Evolutionary conservation across 352 stramenopile species (phyloP).

Genomic region (Bremia lactucae): DNA sequence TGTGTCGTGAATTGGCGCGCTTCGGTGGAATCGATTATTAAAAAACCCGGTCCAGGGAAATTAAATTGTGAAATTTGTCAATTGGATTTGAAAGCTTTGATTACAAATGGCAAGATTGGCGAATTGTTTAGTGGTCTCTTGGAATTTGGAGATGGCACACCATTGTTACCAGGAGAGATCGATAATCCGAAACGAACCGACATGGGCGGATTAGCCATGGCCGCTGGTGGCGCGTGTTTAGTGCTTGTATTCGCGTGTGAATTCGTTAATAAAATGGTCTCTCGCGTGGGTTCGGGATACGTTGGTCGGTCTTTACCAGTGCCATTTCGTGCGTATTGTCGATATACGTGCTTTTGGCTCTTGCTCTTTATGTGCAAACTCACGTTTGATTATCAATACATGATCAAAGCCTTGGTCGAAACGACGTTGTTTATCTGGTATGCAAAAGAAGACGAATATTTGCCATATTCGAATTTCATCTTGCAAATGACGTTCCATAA

Average conservation of each 20-base stretch:
- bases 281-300: constrained; percentile 57
- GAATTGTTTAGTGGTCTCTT: constrained; percentile 46
- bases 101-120: constrained; percentile 53
- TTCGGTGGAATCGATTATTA: constrained; percentile 37
- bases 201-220: constrained; percentile 44
- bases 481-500: constrained; percentile 69
- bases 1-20: constrained; percentile 47
- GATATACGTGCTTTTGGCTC: constrained; percentile 80
- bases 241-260: constrained; percentile 57
- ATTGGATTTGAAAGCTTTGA: constrained; percentile 56
- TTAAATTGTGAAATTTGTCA: constrained; percentile 70
- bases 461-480: constrained; percentile 79
- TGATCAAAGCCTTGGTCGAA: constrained; percentile 72
- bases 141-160: constrained; percentile 24
- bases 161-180: constrained; percentile 14
- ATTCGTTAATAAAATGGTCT: constrained; percentile 57
- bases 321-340: constrained; percentile 58
- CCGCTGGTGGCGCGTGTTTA: too few species aligned
- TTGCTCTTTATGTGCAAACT: constrained; percentile 64
- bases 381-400: constrained; percentile 79
- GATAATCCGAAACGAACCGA: constrained; percentile 18
- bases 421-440: constrained; percentile 81
- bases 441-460: constrained; percentile 45
- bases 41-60: constrained; percentile 31
- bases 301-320: constrained; percentile 69